Conservation (phyloP, 129 eudicot species). For the Dittrichia graveolens region DNA sequence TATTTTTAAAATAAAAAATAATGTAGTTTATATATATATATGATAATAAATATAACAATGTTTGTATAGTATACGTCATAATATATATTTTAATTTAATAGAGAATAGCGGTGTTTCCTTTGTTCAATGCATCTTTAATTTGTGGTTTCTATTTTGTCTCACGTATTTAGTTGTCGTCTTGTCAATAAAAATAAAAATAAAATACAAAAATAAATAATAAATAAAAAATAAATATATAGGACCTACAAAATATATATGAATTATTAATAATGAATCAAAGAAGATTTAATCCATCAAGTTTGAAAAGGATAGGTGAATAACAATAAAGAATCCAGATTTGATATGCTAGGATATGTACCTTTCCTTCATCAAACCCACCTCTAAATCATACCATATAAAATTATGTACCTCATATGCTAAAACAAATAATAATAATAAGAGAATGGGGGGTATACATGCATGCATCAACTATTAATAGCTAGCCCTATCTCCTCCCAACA, state of each 20-base stretch:
- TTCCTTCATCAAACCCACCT: neutral
- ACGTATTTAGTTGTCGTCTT: conserved; percentile 27
- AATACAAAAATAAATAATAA: no score
- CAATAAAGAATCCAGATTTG: conserved; percentile 24
- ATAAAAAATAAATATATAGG: neutral
- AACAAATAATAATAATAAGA: no score
- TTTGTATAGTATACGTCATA: no score
- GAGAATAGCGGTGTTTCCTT: conserved; percentile 11
- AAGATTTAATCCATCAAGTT: conserved; percentile 29
- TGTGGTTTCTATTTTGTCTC: conserved; percentile 30
- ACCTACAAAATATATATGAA: conserved; percentile 28
- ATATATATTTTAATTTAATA: no score
- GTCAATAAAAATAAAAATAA: conserved; percentile 16
- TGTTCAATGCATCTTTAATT: conserved; percentile 20
- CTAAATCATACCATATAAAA: neutral
- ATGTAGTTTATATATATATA: no score
- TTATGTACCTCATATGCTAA: neutral
- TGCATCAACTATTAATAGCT: no score
- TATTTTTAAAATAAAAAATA: no score
- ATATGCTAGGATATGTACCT: conserved; percentile 20
- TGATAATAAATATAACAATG: no score
- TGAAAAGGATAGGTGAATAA: conserved; percentile 33
- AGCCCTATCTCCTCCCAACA: no score
- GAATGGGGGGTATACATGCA: no score
- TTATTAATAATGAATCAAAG: conserved; percentile 17